phyloP scores from a whole-genome alignment of 208 protist species.

The Trichomonas gallinae region DNA sequence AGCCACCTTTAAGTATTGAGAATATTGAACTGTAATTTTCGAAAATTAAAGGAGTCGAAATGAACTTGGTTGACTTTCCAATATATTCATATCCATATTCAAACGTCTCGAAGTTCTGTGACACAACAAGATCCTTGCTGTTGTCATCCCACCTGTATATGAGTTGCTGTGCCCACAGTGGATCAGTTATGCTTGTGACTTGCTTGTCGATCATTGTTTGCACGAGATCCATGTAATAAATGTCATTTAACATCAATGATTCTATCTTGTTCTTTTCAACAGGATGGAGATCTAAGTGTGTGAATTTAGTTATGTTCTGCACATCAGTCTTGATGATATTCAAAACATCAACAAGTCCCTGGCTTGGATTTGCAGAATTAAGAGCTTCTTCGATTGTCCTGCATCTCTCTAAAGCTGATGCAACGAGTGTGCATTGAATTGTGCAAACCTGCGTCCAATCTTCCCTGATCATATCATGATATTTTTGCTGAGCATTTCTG shows the following conservation, averaged over 20 bases:
- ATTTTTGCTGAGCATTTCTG: background rate
- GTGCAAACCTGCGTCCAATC: conserved; percentile 73
- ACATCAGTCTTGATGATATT: conserved; percentile 78
- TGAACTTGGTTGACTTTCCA: conserved; percentile 46
- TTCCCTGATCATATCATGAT: conserved; percentile 45
- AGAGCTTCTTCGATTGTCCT: conserved; percentile 67
- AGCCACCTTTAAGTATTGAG: conserved; percentile 44
- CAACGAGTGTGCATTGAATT: conserved; percentile 67
- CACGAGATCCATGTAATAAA: conserved; percentile 82
- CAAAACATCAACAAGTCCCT: conserved; percentile 81
- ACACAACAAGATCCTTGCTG: conserved; percentile 44
- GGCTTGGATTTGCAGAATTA: conserved; percentile 69
- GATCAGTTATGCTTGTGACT: conserved; percentile 60
- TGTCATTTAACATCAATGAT: conserved; percentile 86
- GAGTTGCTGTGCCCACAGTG: conserved; percentile 64
- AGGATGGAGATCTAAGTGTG: conserved; percentile 63
- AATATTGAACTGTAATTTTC: conserved; percentile 58
- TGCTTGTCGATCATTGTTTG: conserved; percentile 68
- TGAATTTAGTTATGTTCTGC: conserved; percentile 70
- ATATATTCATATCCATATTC: conserved; percentile 49
- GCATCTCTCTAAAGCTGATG: conserved; percentile 72
- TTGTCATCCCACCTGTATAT: conserved; percentile 33
- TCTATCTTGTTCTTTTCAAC: conserved; percentile 71
- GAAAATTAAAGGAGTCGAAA: conserved; percentile 45
- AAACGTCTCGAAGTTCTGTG: conserved; percentile 33